Evolutionary conservation across 139 green algal species (phyloP).

Genomic region (Spirogloea muscicola): DNA sequence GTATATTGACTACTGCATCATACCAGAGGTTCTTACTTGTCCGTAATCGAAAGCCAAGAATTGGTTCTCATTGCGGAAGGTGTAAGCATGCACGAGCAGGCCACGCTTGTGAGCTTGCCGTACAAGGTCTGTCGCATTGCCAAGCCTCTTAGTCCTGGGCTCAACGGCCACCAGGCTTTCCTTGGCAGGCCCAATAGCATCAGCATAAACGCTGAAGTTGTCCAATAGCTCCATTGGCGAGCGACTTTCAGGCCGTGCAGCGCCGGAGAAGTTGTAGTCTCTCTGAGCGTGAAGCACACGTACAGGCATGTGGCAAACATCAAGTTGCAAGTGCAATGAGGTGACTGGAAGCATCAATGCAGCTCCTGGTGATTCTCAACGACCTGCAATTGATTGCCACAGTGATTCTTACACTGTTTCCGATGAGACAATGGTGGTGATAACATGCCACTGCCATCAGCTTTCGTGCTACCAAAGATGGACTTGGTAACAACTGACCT

Average conservation of each 20-base stretch:
- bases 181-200: constrained; percentile 30
- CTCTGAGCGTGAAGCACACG: too few species aligned
- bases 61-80: constrained; percentile 32
- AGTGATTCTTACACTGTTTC: too few species aligned
- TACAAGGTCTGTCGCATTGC: background rate
- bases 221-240: constrained; percentile 3
- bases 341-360: too few species aligned
- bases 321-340: too few species aligned
- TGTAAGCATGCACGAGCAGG: constrained; percentile 16
- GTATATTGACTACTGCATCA: too few species aligned
- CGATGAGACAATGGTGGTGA: too few species aligned
- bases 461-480: background rate
- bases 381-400: too few species aligned
- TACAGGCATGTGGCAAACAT: too few species aligned
- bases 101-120: constrained; percentile 4
- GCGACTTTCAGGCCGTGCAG: background rate
- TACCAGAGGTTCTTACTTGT: too few species aligned
- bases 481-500: background rate
- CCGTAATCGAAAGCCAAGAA: constrained; percentile 29
- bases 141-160: background rate
- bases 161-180: constrained; percentile 14
- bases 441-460: too few species aligned
- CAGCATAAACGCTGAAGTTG: constrained; percentile 14
- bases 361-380: too few species aligned
- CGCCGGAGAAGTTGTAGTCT: background rate